A percentile compares a stretch with the other conserved stretches of the same genome.
Evolutionary conservation across 1,284 basidiomycete genomes (phyloP).

Genomic region (Termitomyces sp.): DNA sequence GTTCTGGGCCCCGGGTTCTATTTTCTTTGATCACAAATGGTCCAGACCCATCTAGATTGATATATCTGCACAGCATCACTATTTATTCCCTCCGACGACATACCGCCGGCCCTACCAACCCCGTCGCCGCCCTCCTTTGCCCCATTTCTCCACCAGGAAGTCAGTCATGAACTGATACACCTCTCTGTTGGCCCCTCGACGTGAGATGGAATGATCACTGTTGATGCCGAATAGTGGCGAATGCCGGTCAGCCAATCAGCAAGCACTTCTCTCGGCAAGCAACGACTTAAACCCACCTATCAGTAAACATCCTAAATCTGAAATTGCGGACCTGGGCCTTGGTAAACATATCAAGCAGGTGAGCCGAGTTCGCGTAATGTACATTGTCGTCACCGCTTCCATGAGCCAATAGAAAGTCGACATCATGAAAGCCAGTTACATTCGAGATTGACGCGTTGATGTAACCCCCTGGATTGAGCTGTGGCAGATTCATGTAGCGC

Average conservation of each 20-base stretch:
- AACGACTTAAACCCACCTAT: slow-evolving; percentile 58
- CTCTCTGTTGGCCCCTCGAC: slow-evolving; percentile 76
- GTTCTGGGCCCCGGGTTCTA: slow-evolving; percentile 17
- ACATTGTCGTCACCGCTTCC: slow-evolving; percentile 95
- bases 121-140: slow-evolving; percentile 67
- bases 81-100: not conserved
- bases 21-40: slow-evolving; percentile 14
- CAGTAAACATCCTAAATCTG: slow-evolving; percentile 94
- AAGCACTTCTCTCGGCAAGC: slow-evolving; percentile 14
- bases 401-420: slow-evolving; percentile 84
- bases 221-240: slow-evolving; percentile 8
- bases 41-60: slow-evolving; percentile 21
- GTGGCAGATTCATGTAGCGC: slow-evolving; percentile 90
- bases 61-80: not conserved
- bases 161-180: slow-evolving; percentile 82
- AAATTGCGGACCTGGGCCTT: slow-evolving; percentile 70
- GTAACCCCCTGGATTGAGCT: slow-evolving; percentile 79
- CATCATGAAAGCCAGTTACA: slow-evolving; percentile 76
- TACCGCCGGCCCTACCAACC: slow-evolving; percentile 36
- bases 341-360: slow-evolving; percentile 89
- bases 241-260: slow-evolving; percentile 18
- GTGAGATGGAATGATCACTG: slow-evolving; percentile 76
- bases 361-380: slow-evolving; percentile 88
- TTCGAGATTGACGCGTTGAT: slow-evolving; percentile 79
- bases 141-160: slow-evolving; percentile 90